A percentile compares a stretch with the other conserved stretches of the same genome.
These are phyloP conservation scores for Marchantia paleacea DNA, from an alignment of 225 moss, liverwort and hornwort species.

Conservation along the genomic window DNA sequence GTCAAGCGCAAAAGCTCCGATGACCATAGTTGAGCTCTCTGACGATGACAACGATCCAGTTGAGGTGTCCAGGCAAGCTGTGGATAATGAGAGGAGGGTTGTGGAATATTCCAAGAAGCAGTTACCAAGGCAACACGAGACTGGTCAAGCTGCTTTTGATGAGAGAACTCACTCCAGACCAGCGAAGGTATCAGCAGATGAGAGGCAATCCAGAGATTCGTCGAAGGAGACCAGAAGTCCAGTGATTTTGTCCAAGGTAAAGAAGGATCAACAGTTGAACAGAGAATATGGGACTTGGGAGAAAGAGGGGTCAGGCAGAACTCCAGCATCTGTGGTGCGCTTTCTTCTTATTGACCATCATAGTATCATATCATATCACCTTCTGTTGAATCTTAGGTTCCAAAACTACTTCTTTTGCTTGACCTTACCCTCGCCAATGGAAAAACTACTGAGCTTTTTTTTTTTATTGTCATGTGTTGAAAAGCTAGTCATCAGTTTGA, in stretches of 20 bases:
- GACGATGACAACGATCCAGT: conserved; percentile 47
- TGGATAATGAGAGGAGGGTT: conserved; percentile 19
- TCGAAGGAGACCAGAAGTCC: conserved; percentile 36
- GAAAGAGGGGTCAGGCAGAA: conserved; percentile 61
- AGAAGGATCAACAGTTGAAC: conserved; percentile 41
- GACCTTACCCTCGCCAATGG: not conserved
- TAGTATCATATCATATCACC: not conserved
- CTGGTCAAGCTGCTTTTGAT: conserved; percentile 12
- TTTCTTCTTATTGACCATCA: not conserved
- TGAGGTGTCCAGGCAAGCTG: conserved; percentile 25
- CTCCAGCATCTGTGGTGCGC: conserved; percentile 47
- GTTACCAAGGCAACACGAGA: conserved; percentile 6
- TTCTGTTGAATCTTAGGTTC: no score
- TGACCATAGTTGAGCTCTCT: conserved; percentile 49
- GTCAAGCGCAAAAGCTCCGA: conserved; percentile 5
- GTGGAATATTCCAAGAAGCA: conserved; percentile 6
- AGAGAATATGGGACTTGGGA: conserved; percentile 63
- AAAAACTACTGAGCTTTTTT: no score
- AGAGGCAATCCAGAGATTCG: conserved; percentile 56
- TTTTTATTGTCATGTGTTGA: no score
- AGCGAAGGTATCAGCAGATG: conserved; percentile 34
- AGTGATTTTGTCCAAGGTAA: conserved; percentile 66
- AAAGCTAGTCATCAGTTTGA: no score
- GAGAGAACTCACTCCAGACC: conserved; percentile 25
- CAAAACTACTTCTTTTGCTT: not conserved